These are phyloP conservation scores for Fragilariopsis cylindrus DNA, from an alignment of 108 stramenopile genomes.

Conservation along the genomic window DNA sequence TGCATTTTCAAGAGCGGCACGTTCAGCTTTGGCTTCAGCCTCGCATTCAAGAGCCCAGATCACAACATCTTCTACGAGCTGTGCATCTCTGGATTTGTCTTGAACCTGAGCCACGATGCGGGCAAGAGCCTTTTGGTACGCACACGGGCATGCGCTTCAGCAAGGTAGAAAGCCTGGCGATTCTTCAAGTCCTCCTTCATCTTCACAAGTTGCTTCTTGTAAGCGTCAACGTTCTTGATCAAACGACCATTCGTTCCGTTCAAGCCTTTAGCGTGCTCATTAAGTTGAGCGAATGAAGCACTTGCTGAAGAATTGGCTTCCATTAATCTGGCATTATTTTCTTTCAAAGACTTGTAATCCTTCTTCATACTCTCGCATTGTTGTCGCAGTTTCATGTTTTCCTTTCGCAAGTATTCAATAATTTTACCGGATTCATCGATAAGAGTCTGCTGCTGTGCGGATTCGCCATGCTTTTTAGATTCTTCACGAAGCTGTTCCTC, in stretches of 20 bases:
- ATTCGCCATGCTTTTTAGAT: conserved; percentile 31
- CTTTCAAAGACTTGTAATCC: conserved; percentile 47
- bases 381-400: conserved; percentile 44
- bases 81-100: conserved; percentile 53
- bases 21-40: conserved; percentile 47
- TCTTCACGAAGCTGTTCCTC: conserved; percentile 34
- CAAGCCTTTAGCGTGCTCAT: conserved; percentile 58
- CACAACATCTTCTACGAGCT: conserved; percentile 62
- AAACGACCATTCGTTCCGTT: conserved; percentile 48
- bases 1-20: conserved; percentile 46
- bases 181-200: conserved; percentile 75
- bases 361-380: conserved; percentile 47
- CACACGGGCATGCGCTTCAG: conserved; percentile 71
- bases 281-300: conserved; percentile 56
- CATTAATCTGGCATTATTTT: conserved; percentile 54
- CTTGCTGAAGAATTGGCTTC: conserved; percentile 66
- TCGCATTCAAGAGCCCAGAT: conserved; percentile 54
- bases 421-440: conserved; percentile 70
- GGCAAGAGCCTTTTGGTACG: conserved; percentile 62
- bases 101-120: conserved; percentile 63
- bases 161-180: conserved; percentile 63
- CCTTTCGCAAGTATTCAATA: conserved; percentile 63
- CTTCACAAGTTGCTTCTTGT: conserved; percentile 49
- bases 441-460: conserved; percentile 54
- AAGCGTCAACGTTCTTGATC: conserved; percentile 44